Conservation (phyloP, 2,329 filamentous ascomycete species). For the Neofusicoccum sp. region DNA sequence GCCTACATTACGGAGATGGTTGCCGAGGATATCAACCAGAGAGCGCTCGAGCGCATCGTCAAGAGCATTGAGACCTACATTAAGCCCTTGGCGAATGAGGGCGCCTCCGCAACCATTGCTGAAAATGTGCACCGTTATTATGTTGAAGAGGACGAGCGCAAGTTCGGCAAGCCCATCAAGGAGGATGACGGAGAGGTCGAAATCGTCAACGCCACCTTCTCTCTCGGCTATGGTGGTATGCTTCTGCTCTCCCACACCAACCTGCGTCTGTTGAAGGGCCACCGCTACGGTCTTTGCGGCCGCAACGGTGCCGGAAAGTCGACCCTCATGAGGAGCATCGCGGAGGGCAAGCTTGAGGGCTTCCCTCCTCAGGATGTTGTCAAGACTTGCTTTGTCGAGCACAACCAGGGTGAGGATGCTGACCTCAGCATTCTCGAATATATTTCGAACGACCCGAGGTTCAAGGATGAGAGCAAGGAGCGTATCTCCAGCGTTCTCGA, state of each 20-base stretch:
- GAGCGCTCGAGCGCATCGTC: constrained; percentile 71
- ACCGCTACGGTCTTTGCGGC: constrained; percentile 94
- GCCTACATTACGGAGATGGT: constrained; percentile 81
- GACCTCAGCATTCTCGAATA: constrained; percentile 95
- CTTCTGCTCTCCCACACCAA: constrained; percentile 94
- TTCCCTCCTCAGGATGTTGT: constrained; percentile 92
- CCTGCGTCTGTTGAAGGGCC: constrained; percentile 88
- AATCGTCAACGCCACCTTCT: constrained; percentile 98
- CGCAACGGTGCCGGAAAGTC: constrained; percentile 98
- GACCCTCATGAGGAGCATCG: constrained; percentile 97
- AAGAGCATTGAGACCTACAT: constrained; percentile 73
- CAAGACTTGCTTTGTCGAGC: constrained; percentile 96
- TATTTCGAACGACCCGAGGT: constrained; percentile 82
- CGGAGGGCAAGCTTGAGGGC: constrained; percentile 91
- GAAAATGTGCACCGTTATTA: constrained; percentile 75
- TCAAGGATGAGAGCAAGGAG: constrained; percentile 73
- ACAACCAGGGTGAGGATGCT: constrained; percentile 97
- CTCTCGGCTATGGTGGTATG: constrained; percentile 96
- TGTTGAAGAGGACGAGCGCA: constrained; percentile 80
- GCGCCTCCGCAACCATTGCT: constrained; percentile 64
- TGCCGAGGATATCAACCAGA: constrained; percentile 81
- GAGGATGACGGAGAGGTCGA: constrained; percentile 91
- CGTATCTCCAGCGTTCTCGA: constrained; percentile 80
- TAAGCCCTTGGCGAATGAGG: constrained; percentile 62
- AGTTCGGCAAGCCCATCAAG: constrained; percentile 78